phyloP scores from a whole-genome alignment of 768 basidiomycete species.

The Tylopilus balloui region DNA sequence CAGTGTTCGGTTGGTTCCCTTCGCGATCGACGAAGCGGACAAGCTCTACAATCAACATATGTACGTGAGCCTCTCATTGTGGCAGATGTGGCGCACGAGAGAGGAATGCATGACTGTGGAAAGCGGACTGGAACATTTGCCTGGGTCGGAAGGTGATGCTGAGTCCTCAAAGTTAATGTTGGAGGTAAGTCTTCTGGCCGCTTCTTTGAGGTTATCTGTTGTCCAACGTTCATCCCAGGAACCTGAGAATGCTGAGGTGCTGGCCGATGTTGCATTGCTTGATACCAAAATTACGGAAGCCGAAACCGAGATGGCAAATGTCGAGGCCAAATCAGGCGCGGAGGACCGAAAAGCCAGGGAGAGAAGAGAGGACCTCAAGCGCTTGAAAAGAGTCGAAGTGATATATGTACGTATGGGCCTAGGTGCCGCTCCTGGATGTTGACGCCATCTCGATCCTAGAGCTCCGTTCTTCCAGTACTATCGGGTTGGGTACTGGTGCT shows the following conservation, averaged over 20 bases:
- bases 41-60: slow-evolving; percentile 85
- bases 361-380: slow-evolving; percentile 74
- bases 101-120: slow-evolving; percentile 95
- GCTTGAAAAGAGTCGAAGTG: slow-evolving; percentile 84
- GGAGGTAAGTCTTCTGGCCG: slow-evolving; percentile 31
- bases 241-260: slow-evolving; percentile 53
- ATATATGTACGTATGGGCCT: slow-evolving; percentile 70
- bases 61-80: slow-evolving; percentile 81
- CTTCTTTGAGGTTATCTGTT: neutral
- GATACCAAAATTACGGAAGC: slow-evolving; percentile 74
- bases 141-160: slow-evolving; percentile 56
- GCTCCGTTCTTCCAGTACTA: slow-evolving; percentile 74
- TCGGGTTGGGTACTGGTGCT: slow-evolving; percentile 91
- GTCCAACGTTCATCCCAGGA: slow-evolving; percentile 39
- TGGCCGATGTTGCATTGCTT: slow-evolving; percentile 68
- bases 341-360: slow-evolving; percentile 64
- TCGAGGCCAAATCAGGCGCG: slow-evolving; percentile 43
- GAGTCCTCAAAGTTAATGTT: slow-evolving; percentile 47
- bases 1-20: slow-evolving; percentile 76
- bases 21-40: slow-evolving; percentile 94
- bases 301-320: slow-evolving; percentile 47
- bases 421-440: neutral
- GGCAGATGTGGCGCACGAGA: slow-evolving; percentile 93
- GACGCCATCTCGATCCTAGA: slow-evolving; percentile 41
- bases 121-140: slow-evolving; percentile 81